Base-by-base conservation (phyloP, 2,329 filamentous ascomycete species). In the Aspergillus caelatus region DNA sequence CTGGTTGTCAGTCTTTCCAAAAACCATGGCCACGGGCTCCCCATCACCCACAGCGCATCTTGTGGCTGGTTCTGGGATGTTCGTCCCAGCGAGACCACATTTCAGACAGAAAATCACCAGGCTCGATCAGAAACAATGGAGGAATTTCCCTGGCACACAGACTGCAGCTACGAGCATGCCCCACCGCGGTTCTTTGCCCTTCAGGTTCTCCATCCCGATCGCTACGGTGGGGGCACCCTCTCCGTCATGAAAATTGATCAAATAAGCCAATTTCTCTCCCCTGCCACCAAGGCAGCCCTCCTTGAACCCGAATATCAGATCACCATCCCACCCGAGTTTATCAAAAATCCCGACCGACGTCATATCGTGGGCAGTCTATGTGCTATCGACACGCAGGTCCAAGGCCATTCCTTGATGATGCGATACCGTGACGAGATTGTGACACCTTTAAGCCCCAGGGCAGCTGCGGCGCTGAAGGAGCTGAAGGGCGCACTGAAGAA, bases 1-100 rank as follows among this genome's bases (percentile, higher is more conserved):
- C 65, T 81, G 2, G 61, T 81, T 14, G n/a, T 63, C 2, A 74
- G 68, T n/a, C 74, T 82, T 0, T 70, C 81, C 61, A 50, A 65
- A 4, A 16, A 73, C 11, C 73, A 78, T 30, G 70, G 71, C 0
- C 80, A 82, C 55, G 68, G 67, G 2, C 72, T 81, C 0, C 80
- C 80, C 3, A 80, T 81, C 23, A 64, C 74, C 0, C 80, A 82
- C 63, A 81, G 79, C 62, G 78, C 79, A 0, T 74, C 69, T 0
- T 72, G 75, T 3, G 80, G 80, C 7, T 82, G 79, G 80, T 82
- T 82, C 65, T 82, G 80, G 80, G 80, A 82, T 46, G 73, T 81
- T 2, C 75, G 75, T 1, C 80, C 78, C 48, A 3, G 72, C 30
- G 75, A 73, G 10, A 52, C 48, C 75, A 79, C 48, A 70, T 72